Evolutionary conservation across 495 filamentous ascomycete genomes (phyloP), one percentile per base, ranked within the genome.

Genomic region (Glonium stellatum): DNA sequence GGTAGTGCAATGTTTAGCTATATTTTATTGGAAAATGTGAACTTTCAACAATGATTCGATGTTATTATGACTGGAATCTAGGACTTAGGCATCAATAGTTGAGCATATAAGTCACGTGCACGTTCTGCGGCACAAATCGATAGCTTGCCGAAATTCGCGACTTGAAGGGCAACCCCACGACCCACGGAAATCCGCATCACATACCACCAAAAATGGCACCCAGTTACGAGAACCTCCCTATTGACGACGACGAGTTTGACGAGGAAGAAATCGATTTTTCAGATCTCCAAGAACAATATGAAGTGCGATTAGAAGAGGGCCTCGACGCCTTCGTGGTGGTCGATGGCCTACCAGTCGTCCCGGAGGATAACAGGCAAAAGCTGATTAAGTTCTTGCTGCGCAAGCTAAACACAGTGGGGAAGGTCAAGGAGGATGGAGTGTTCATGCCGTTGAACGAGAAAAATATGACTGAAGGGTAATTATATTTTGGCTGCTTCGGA

Each of bases 271-370:
- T 97, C 70, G 93, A 98, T 70, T 90, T 95, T 74, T 90, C 89
- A 57, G 93, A 98, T 77, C 81, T 98, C 61, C 80, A 84, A 69
- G 90, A 89, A 70, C 88, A 95, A 73, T 96, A 88, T 69, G 91
- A 97, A 73, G 93, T 97, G 42, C 90, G 92, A 67, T 80, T 96
- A 53, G 92, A 98, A 72, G 88, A 96, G 72, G 92, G 93, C 55
- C 84, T 96, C 68, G 93, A 98, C 70, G 86, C 89, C 62, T 98
- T 98, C 67, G 85, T 98, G 58, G 90, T 97, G 53, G 81, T 96
- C 72, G 93, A 98, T 75, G 93, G 93, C 63, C 82, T 97, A 36
- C 93, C 93, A 57, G 75, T 85, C 51, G 93, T 98, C 49, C 80
- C 80, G 56, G 87, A 88, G 70, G 91, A 89, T 31, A 88, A 82